Conservation (phyloP, 441 rosid genomes). For the Adansonia grandidieri region DNA sequence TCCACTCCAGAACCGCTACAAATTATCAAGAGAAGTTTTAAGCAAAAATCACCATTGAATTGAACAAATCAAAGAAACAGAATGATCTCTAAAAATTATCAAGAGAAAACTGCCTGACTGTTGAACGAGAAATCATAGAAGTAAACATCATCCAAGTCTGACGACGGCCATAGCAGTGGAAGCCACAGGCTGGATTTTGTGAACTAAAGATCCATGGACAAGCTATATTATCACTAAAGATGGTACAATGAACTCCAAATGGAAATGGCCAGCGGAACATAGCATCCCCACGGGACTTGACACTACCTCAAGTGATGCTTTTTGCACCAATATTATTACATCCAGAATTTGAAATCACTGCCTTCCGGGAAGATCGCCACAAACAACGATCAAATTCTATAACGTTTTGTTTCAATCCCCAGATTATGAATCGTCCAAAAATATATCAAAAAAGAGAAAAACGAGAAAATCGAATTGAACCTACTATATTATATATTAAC, state of each 20-base stretch:
- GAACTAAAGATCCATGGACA: slow-evolving; percentile 22
- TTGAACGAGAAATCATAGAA: background rate
- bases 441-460: background rate
- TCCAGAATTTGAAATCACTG: background rate
- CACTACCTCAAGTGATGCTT: background rate
- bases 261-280: slow-evolving; percentile 24
- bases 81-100: background rate
- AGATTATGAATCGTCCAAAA: background rate
- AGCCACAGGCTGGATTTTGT: slow-evolving; percentile 14
- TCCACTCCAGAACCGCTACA: slow-evolving; percentile 64
- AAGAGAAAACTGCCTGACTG: background rate
- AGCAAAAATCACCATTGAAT: background rate
- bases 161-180: slow-evolving; percentile 22
- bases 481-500: background rate
- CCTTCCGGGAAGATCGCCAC: background rate
- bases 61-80: background rate
- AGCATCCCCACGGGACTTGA: slow-evolving; percentile 23
- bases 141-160: slow-evolving; percentile 18
- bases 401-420: background rate
- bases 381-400: background rate
- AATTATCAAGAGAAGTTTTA: slow-evolving; percentile 27
- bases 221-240: slow-evolving; percentile 13
- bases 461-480: background rate
- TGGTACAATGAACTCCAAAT: slow-evolving; percentile 6
- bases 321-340: background rate